phyloP scores from a whole-genome alignment of 192 early-diverging fungal species.

The Pilobolus umbonatus region DNA sequence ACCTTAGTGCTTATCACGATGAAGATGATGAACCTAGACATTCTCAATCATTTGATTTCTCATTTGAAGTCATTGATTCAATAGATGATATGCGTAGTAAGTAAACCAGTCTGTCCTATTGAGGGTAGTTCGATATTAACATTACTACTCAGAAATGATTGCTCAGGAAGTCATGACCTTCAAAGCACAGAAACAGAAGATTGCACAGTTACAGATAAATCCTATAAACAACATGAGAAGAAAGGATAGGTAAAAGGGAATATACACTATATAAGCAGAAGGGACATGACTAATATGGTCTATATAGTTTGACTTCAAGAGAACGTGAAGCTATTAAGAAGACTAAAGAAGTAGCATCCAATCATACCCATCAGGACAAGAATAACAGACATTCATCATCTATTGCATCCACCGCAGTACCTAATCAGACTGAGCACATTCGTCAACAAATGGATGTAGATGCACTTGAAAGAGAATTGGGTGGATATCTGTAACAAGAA shows the following conservation, averaged over 20 bases:
- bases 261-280: not conserved
- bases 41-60: slow-evolving; percentile 68
- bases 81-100: slow-evolving; percentile 78
- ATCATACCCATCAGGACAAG: slow-evolving; percentile 19
- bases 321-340: slow-evolving; percentile 42
- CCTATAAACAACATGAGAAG: slow-evolving; percentile 33
- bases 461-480: slow-evolving; percentile 49
- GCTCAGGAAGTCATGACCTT: slow-evolving; percentile 77
- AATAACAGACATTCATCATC: slow-evolving; percentile 40
- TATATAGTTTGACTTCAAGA: slow-evolving; percentile 42
- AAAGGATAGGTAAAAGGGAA: slow-evolving; percentile 32
- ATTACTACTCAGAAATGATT: slow-evolving; percentile 60
- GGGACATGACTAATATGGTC: not conserved
- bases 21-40: slow-evolving; percentile 55
- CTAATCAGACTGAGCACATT: slow-evolving; percentile 32
- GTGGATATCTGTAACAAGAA: slow-evolving; percentile 24
- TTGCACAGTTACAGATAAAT: slow-evolving; percentile 32
- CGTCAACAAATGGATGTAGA: slow-evolving; percentile 46
- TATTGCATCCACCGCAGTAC: slow-evolving; percentile 38
- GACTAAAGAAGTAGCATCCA: slow-evolving; percentile 24
- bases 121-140: not conserved
- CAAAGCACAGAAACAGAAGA: slow-evolving; percentile 60
- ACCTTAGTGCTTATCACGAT: slow-evolving; percentile 61
- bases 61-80: slow-evolving; percentile 66
- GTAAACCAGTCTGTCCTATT: slow-evolving; percentile 1